Conservation (phyloP, 169 alveolate genomes). For the Toxoplasma gondii region DNA sequence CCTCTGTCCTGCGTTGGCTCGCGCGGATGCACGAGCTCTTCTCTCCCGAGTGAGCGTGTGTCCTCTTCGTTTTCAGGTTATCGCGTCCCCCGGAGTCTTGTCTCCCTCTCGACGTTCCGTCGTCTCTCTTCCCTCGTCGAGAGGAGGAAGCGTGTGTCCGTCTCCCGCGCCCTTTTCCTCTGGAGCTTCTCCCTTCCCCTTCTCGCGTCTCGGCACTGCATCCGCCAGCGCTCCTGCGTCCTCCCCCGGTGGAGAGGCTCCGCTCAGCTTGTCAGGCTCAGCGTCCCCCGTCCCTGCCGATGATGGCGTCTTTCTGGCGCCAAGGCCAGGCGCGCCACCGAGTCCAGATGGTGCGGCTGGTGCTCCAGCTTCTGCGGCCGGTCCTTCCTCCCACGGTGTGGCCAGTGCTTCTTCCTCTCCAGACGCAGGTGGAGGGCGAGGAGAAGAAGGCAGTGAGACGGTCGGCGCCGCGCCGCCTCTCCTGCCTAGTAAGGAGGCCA, state of each 20-base stretch:
- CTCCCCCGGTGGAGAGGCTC: neutral
- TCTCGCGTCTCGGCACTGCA: neutral
- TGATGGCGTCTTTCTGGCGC: neutral
- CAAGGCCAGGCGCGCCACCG: neutral
- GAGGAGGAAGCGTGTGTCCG: neutral
- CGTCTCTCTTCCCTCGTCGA: neutral
- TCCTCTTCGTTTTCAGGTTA: neutral
- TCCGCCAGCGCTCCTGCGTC: neutral
- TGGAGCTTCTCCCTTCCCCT: neutral
- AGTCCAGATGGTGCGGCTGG: neutral
- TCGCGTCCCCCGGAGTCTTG: constrained; percentile 5
- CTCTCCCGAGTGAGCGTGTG: neutral
- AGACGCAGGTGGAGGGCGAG: neutral
- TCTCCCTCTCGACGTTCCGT: neutral
- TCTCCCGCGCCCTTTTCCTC: neutral
- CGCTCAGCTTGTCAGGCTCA: neutral
- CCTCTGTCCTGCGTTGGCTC: too few relatives aligned
- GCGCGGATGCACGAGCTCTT: too few relatives aligned
- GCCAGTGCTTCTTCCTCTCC: neutral
- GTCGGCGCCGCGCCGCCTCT: neutral
- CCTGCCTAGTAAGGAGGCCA: neutral
- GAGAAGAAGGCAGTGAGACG: neutral
- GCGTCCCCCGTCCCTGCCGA: neutral
- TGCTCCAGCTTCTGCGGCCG: neutral
- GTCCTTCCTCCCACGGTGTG: neutral